Evolutionary conservation across 139 green algal species (phyloP).

Genomic region (Auxenochlorella pyrenoidosa): DNA sequence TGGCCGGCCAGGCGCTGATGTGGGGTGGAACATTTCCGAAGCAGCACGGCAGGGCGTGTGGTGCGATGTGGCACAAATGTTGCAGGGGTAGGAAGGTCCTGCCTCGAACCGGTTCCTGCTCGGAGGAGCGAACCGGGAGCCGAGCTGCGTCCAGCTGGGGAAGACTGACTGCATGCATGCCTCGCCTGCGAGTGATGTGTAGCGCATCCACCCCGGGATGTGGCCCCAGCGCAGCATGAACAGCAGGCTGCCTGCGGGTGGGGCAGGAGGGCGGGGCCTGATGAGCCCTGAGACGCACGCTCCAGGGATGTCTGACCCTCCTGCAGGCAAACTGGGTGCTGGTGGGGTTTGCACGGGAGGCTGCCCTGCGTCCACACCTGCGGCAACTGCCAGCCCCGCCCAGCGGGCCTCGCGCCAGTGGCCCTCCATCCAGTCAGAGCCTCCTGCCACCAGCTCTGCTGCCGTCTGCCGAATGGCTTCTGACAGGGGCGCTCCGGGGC

Average conservation of each 20-base stretch:
- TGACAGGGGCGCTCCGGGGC: neutral
- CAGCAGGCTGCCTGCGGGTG: neutral
- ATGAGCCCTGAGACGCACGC: neutral
- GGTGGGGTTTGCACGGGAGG: neutral
- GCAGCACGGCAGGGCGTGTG: neutral
- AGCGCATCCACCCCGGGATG: neutral
- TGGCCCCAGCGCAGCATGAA: slow-evolving; percentile 13
- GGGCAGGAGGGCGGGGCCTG: neutral
- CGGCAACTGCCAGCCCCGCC: neutral
- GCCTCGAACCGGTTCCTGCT: no score
- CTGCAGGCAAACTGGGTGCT: neutral
- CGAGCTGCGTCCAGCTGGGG: no score
- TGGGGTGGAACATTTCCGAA: neutral
- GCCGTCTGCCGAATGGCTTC: neutral
- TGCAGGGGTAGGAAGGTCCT: no score
- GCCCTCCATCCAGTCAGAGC: slow-evolving; percentile 1
- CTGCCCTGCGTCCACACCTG: neutral
- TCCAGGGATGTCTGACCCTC: neutral
- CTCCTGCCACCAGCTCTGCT: neutral
- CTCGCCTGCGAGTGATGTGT: neutral
- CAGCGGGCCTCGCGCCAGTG: neutral
- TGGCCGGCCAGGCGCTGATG: neutral
- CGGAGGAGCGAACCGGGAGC: no score
- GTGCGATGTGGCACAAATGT: neutral
- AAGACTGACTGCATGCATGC: neutral